A percentile compares a stretch with the other conserved stretches of the same genome.
Evolutionary conservation across 768 basidiomycete species (phyloP).

Genomic region (Austroboletus eburneus): DNA sequence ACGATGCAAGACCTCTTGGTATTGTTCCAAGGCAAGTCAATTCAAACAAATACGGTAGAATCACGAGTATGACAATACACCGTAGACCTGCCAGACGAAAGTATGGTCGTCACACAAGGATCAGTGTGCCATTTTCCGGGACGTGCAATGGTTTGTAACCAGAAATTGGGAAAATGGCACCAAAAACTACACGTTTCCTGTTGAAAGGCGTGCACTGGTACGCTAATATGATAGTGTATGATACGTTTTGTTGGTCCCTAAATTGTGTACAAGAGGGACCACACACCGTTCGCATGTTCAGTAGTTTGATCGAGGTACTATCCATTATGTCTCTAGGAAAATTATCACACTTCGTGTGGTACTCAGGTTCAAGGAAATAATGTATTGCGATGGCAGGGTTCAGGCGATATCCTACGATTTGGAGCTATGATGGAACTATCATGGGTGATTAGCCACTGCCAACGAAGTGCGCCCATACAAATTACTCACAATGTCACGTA

Average conservation of each 20-base stretch:
- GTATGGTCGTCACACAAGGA: constrained; percentile 23
- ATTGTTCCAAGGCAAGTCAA: constrained; percentile 27
- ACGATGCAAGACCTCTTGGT: constrained; percentile 27
- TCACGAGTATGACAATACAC: constrained; percentile 4
- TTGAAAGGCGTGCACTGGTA: constrained; percentile 13
- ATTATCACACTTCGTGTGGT: background rate
- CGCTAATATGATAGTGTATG: background rate
- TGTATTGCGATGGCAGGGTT: constrained; percentile 8
- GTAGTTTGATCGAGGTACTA: background rate
- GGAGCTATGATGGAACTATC: constrained; percentile 29
- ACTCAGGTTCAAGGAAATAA: background rate
- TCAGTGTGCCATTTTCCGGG: constrained; percentile 21
- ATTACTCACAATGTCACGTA: constrained; percentile 73
- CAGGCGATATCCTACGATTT: constrained; percentile 18
- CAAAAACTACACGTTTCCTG: constrained; percentile 18
- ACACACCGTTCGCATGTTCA: constrained; percentile 1
- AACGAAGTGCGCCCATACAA: background rate
- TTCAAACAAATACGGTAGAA: background rate
- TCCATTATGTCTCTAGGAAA: background rate
- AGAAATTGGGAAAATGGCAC: constrained; percentile 25
- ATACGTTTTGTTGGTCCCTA: too few relatives aligned
- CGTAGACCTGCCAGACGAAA: constrained; percentile 20
- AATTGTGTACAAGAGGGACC: too few relatives aligned
- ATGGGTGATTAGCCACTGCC: constrained; percentile 3
- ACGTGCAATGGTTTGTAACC: constrained; percentile 29